Evolutionary conservation across 2,329 filamentous ascomycete species (phyloP).

Genomic region (Sporothrix pseudoabietina): DNA sequence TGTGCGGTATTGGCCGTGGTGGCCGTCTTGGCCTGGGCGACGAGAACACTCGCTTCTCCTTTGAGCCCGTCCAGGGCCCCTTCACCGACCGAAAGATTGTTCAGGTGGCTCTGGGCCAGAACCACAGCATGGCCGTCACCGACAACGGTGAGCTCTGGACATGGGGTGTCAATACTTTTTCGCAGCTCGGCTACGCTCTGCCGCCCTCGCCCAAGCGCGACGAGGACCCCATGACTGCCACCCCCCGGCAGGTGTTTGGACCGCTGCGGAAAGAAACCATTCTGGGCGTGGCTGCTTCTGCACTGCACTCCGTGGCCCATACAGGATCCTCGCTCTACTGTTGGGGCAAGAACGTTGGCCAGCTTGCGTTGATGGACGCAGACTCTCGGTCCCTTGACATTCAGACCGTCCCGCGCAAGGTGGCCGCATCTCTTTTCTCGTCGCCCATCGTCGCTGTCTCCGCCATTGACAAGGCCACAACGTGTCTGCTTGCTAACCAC

Average conservation of each 20-base stretch:
- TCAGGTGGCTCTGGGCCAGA: slow-evolving; percentile 83
- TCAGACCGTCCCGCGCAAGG: slow-evolving; percentile 80
- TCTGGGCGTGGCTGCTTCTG: slow-evolving; percentile 81
- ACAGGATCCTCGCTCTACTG: slow-evolving; percentile 81
- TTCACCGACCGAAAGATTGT: slow-evolving; percentile 73
- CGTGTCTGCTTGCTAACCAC: slow-evolving; percentile 79
- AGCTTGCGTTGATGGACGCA: slow-evolving; percentile 90
- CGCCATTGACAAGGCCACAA: slow-evolving; percentile 87
- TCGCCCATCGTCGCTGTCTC: slow-evolving; percentile 75
- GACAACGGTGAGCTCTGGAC: slow-evolving; percentile 89
- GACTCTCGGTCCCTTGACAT: slow-evolving; percentile 87
- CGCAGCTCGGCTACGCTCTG: slow-evolving; percentile 82
- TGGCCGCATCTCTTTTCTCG: slow-evolving; percentile 80
- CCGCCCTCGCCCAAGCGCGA: slow-evolving; percentile 68
- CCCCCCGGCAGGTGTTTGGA: slow-evolving; percentile 87
- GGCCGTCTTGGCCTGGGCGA: slow-evolving; percentile 87
- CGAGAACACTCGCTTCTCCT: slow-evolving; percentile 85
- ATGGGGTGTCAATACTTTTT: slow-evolving; percentile 86
- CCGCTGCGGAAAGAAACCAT: slow-evolving; percentile 83
- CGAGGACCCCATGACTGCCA: slow-evolving; percentile 78
- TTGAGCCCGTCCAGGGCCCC: slow-evolving; percentile 77
- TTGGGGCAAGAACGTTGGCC: slow-evolving; percentile 93
- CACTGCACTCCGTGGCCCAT: slow-evolving; percentile 88
- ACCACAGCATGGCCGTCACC: slow-evolving; percentile 84
- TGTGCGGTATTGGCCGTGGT: slow-evolving; percentile 89